phyloP scores from a whole-genome alignment of 768 basidiomycete genomes.

The Aureoboletus auriporus region DNA sequence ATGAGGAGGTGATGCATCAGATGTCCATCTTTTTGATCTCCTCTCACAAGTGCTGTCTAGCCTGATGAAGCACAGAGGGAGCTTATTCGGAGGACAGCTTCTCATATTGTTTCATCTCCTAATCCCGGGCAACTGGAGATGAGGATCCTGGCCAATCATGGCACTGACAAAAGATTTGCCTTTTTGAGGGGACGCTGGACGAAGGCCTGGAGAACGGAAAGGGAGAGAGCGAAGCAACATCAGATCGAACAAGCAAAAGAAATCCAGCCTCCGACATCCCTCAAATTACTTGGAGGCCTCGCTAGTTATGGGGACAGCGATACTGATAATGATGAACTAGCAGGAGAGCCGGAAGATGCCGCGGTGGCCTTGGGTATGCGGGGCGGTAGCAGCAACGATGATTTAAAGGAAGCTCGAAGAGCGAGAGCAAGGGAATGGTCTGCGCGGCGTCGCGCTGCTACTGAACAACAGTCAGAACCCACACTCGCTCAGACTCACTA shows the following conservation, averaged over 20 bases:
- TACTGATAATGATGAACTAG: slow-evolving; percentile 33
- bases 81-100: slow-evolving; percentile 74
- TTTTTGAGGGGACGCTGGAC: slow-evolving; percentile 80
- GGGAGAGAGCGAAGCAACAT: slow-evolving; percentile 40
- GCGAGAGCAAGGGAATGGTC: slow-evolving; percentile 57
- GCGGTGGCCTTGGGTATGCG: not conserved
- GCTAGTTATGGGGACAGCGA: slow-evolving; percentile 60
- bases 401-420: slow-evolving; percentile 43
- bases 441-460: slow-evolving; percentile 40
- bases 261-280: slow-evolving; percentile 2
- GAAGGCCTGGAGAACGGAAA: slow-evolving; percentile 55
- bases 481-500: no score
- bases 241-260: slow-evolving; percentile 22
- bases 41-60: slow-evolving; percentile 31
- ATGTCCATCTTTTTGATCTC: not conserved
- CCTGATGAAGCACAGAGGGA: slow-evolving; percentile 56
- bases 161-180: slow-evolving; percentile 71
- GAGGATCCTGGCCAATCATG: slow-evolving; percentile 85
- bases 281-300: slow-evolving; percentile 45
- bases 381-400: slow-evolving; percentile 4
- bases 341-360: not conserved
- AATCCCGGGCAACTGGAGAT: slow-evolving; percentile 83
- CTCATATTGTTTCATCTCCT: slow-evolving; percentile 62
- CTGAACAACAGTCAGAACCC: slow-evolving; percentile 6
- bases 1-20: slow-evolving; percentile 55